Percentiles rank a stretch among this genome's conserved stretches.
Evolutionary conservation across 306 rosid genomes (phyloP).

Genomic region (Delonix regia): DNA sequence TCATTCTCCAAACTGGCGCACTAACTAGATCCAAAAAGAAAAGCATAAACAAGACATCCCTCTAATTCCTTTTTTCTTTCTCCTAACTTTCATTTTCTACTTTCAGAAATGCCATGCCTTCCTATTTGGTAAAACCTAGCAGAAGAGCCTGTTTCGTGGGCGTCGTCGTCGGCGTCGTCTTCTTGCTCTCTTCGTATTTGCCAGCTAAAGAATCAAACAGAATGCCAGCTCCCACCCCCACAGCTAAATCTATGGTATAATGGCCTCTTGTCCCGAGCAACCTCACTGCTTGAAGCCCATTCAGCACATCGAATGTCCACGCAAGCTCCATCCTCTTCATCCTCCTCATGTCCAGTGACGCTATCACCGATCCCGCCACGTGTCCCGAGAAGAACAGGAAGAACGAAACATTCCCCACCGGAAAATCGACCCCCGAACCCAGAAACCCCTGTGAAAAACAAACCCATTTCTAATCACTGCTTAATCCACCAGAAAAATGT

Average conservation of each 20-base stretch:
- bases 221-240: conserved; percentile 88
- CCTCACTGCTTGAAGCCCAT: conserved; percentile 70
- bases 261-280: conserved; percentile 89
- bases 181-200: conserved; percentile 67
- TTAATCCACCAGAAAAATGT: background rate
- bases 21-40: too few species aligned
- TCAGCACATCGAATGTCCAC: conserved; percentile 67
- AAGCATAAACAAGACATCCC: too few species aligned
- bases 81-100: too few species aligned
- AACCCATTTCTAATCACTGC: background rate
- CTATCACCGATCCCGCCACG: conserved; percentile 91
- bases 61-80: too few species aligned
- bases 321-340: conserved; percentile 75
- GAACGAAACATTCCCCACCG: conserved; percentile 92
- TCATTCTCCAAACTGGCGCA: too few species aligned
- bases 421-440: conserved; percentile 91
- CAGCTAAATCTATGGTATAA: conserved; percentile 86
- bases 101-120: background rate
- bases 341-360: conserved; percentile 91
- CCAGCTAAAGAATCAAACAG: conserved; percentile 85
- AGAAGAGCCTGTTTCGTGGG: background rate
- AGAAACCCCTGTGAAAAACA: conserved; percentile 59
- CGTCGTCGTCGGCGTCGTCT: background rate
- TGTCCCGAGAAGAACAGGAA: conserved; percentile 88
- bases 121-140: background rate